Evolutionary conservation across 352 stramenopile species (phyloP), one percentile per base, ranked within the genome.

Genomic region (Globisporangium carolinianum): DNA sequence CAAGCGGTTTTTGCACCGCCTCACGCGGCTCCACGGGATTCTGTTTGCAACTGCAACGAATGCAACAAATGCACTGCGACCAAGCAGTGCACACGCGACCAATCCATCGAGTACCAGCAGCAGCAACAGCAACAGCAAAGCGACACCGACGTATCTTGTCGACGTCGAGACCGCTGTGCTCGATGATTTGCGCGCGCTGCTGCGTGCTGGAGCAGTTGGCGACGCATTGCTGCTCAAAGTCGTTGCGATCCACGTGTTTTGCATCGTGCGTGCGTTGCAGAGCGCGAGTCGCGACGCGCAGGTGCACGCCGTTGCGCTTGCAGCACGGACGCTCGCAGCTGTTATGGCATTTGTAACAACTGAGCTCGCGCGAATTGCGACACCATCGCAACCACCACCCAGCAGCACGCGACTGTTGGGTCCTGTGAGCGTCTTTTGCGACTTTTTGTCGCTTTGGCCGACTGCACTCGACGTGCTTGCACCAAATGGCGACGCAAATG

Each of bases 1-100:
- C 49, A 96, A 97, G 72, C 94, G 83, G 57, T 94, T 91, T 36
- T 59, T 96, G 32, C 81, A 91, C 36, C 83, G 85, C 18, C 76
- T 97, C 57, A 91, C 88, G 45, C 71, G 83, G 15, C 79, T 95
- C 63, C 86, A 97, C 53, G 89, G 89, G 35, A 77, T 92, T 8
- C 54, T 97, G 18, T 96, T 95, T 47, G 76, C 77, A 2, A 63
- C 81, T 1, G 79, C 75, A 17, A 76, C 24, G 2, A 24, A 24
- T 24, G 24, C 24, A 24, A 24, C 24, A 24, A 24, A 24, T 24
- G 24, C 2, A 24, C 2, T 24, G 24, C 24, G 24, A 24, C 24
- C 24, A 24, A 24, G 24, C 2, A 24, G 24, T 24, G 24, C 24
- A 24, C 1, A 24, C 24, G 24, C 24, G 24, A 24, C 24, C 24